A percentile compares a stretch with the other conserved stretches of the same genome.
Evolutionary conservation across 169 alveolate genomes (phyloP).

Genomic region (Theileria annulata): DNA sequence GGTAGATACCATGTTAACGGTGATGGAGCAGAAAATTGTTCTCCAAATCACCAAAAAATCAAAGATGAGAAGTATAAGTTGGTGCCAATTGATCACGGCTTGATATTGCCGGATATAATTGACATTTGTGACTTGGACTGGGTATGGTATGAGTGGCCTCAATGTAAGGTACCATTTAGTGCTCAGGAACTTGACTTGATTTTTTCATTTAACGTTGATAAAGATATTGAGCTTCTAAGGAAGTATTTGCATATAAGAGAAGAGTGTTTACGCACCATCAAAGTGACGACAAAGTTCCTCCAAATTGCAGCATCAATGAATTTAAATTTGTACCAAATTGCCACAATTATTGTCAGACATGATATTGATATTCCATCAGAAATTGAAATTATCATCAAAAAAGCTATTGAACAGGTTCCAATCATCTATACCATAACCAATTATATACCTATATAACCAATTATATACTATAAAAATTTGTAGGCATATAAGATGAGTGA

Average conservation of each 20-base stretch:
- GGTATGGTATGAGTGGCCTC: slow-evolving; percentile 98
- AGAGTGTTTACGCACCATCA: slow-evolving; percentile 88
- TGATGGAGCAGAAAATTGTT: slow-evolving; percentile 40
- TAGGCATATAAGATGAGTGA: slow-evolving; percentile 67
- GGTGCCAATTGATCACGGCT: slow-evolving; percentile 99
- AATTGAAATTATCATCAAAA: slow-evolving; percentile 76
- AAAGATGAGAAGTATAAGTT: slow-evolving; percentile 80
- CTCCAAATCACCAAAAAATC: slow-evolving; percentile 41
- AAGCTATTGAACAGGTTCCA: slow-evolving; percentile 72
- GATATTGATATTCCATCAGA: slow-evolving; percentile 86
- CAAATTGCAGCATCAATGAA: slow-evolving; percentile 86
- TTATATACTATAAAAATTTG: too few relatives aligned
- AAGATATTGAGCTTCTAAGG: slow-evolving; percentile 85
- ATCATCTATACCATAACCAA: too few relatives aligned
- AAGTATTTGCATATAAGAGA: slow-evolving; percentile 81
- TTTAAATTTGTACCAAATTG: slow-evolving; percentile 84
- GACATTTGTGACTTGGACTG: slow-evolving; percentile 96
- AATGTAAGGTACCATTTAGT: slow-evolving; percentile 87
- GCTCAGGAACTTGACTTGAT: slow-evolving; percentile 80
- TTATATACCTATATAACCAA: neutral
- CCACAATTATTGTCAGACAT: slow-evolving; percentile 80
- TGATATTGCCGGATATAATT: slow-evolving; percentile 93
- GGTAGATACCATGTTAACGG: slow-evolving; percentile 26
- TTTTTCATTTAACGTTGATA: slow-evolving; percentile 84
- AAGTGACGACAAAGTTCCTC: slow-evolving; percentile 84